Conservation (phyloP, 1,284 basidiomycete species). For the Sporisorium sorghi region DNA sequence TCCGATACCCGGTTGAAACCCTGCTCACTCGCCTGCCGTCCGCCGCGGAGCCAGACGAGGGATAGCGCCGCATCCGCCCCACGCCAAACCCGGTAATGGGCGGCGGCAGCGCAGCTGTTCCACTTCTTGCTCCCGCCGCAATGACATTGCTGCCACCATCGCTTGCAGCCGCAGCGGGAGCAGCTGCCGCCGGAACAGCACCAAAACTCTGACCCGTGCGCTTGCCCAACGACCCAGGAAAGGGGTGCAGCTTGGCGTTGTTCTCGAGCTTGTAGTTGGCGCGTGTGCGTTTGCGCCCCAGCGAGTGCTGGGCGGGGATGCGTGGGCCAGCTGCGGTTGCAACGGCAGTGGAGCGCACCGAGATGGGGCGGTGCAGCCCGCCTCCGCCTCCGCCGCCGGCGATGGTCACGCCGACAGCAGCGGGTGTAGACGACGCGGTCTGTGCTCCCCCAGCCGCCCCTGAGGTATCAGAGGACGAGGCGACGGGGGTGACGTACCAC, state of each 20-base stretch:
- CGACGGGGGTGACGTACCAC: conserved; percentile 17
- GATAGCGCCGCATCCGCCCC: conserved; percentile 22
- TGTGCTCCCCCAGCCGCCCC: no score
- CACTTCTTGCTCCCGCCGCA: background rate
- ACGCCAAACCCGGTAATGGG: conserved; percentile 33
- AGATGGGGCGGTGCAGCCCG: conserved; percentile 13
- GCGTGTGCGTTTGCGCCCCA: conserved; percentile 19
- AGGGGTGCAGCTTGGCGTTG: conserved; percentile 46
- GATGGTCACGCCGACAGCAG: background rate
- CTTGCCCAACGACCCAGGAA: conserved; percentile 23
- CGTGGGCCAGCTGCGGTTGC: background rate
- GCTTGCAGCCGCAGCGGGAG: background rate
- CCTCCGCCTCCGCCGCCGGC: background rate
- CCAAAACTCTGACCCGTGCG: background rate
- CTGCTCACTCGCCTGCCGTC: background rate
- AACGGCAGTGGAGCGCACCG: background rate
- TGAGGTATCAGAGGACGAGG: background rate
- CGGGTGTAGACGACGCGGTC: background rate
- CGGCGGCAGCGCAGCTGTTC: conserved; percentile 17
- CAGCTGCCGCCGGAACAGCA: no score
- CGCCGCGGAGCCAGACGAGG: background rate
- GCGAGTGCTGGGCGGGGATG: conserved; percentile 24
- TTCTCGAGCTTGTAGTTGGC: conserved; percentile 41
- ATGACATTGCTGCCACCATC: background rate
- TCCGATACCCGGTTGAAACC: background rate